Percentiles rank a stretch among this genome's conserved stretches.
These are phyloP conservation scores for Phytophthora meadii DNA, from an alignment of 352 stramenopile genomes.

Conservation along the genomic window DNA sequence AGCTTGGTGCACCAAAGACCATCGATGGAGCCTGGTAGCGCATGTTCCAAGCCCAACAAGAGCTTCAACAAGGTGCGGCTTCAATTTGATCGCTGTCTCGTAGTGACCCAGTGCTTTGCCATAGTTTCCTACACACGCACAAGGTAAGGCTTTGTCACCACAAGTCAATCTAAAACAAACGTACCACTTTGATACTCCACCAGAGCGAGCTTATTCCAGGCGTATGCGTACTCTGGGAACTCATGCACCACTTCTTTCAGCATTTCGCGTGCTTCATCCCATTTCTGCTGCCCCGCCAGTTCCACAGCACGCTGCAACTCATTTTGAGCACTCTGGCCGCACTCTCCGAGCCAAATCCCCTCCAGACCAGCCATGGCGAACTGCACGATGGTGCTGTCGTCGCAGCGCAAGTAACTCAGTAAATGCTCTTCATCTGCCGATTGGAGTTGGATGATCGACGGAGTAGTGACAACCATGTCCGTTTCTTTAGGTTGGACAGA, in stretches of 20 bases:
- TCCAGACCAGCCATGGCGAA: slow-evolving; percentile 76
- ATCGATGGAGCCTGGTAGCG: slow-evolving; percentile 69
- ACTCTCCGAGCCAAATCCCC: slow-evolving; percentile 75
- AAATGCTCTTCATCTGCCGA: slow-evolving; percentile 71
- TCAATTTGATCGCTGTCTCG: slow-evolving; percentile 66
- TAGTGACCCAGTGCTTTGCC: slow-evolving; percentile 62
- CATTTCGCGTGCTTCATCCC: slow-evolving; percentile 47
- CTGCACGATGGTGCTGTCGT: slow-evolving; percentile 76
- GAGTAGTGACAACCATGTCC: slow-evolving; percentile 22
- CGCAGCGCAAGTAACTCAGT: slow-evolving; percentile 66
- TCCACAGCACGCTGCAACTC: slow-evolving; percentile 52
- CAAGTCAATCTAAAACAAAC: slow-evolving; percentile 6
- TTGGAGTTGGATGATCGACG: slow-evolving; percentile 82
- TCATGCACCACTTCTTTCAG: slow-evolving; percentile 56
- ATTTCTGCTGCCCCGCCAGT: slow-evolving; percentile 45
- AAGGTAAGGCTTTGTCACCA: not conserved
- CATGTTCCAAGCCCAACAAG: slow-evolving; percentile 80
- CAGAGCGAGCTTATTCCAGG: slow-evolving; percentile 79
- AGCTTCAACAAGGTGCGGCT: slow-evolving; percentile 75
- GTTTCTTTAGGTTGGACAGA: slow-evolving; percentile 8
- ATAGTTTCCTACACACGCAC: slow-evolving; percentile 46
- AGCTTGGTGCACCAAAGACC: slow-evolving; percentile 62
- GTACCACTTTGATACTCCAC: slow-evolving; percentile 65
- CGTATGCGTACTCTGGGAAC: slow-evolving; percentile 68
- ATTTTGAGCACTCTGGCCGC: slow-evolving; percentile 46